Evolutionary conservation across 192 early-diverging fungal genomes (phyloP).

Genomic region (Nowakowskiella sp.): DNA sequence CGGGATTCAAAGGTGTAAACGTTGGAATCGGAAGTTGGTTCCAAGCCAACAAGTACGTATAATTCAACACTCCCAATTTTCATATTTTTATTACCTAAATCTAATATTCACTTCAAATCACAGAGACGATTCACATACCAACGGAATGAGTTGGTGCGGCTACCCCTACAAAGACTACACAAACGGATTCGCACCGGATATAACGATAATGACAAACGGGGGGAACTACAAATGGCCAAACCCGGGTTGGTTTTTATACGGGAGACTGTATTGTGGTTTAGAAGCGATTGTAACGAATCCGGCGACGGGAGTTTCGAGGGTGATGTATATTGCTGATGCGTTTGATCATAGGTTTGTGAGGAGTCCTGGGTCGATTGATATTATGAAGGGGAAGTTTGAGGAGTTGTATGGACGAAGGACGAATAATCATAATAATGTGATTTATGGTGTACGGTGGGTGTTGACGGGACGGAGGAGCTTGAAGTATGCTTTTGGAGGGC

Average conservation of each 20-base stretch:
- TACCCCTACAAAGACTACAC: constrained; percentile 21
- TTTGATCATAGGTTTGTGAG: constrained; percentile 12
- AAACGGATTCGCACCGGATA: constrained; percentile 13
- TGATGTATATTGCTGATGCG: constrained; percentile 15
- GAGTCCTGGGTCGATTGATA: constrained; percentile 14
- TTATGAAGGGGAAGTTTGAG: constrained; percentile 12
- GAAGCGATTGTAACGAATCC: constrained; percentile 15
- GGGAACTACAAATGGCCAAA: constrained; percentile 6
- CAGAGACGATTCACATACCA: constrained; percentile 7
- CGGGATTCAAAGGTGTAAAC: no score
- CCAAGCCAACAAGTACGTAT: no score
- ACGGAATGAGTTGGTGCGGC: constrained; percentile 15
- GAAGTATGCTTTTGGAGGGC: constrained; percentile 9
- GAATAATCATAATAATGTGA: constrained; percentile 4
- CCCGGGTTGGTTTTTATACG: no score
- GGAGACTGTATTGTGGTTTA: constrained; percentile 10
- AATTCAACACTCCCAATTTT: no score
- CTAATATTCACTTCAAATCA: no score
- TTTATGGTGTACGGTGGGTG: constrained; percentile 7
- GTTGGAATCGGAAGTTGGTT: constrained; percentile 21
- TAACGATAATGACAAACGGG: background rate
- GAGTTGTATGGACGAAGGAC: background rate
- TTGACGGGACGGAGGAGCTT: constrained; percentile 9
- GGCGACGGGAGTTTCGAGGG: constrained; percentile 3
- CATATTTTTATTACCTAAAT: no score